Evolutionary conservation across 306 rosid species (phyloP).

Genomic region (Carpinus viminea): DNA sequence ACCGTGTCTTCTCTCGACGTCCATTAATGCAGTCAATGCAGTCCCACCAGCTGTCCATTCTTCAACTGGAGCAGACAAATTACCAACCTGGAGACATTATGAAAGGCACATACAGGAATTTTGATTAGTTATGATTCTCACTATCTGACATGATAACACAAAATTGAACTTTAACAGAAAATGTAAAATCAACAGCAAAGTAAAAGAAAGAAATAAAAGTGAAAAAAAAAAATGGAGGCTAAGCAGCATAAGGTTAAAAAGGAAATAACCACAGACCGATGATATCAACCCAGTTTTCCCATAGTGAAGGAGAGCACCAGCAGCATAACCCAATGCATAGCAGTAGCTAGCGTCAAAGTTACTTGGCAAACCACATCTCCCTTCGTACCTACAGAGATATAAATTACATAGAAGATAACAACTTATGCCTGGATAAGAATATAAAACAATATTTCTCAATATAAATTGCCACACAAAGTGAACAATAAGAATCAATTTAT

Average conservation of each 20-base stretch:
- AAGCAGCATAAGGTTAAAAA: not conserved
- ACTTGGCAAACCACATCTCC: constrained; percentile 96
- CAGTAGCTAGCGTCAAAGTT: constrained; percentile 93
- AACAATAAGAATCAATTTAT: not conserved
- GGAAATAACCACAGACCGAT: constrained; percentile 61
- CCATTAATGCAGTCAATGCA: constrained; percentile 89
- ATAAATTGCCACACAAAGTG: not conserved
- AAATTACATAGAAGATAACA: constrained; percentile 19
- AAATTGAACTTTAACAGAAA: not conserved
- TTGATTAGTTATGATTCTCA: constrained; percentile 5
- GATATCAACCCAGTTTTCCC: constrained; percentile 95
- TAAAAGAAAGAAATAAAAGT: constrained; percentile 13
- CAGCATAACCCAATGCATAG: constrained; percentile 93
- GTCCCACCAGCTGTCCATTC: constrained; percentile 97
- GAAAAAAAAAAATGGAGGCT: constrained; percentile 2
- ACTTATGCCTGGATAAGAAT: not conserved
- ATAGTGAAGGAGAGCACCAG: constrained; percentile 90
- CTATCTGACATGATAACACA: constrained; percentile 1
- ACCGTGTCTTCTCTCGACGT: constrained; percentile 99
- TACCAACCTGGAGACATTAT: constrained; percentile 65
- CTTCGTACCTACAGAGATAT: constrained; percentile 72
- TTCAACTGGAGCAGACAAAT: constrained; percentile 85
- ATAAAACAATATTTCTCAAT: not conserved
- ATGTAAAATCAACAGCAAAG: constrained; percentile 2
- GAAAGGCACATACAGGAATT: constrained; percentile 12